Conservation (phyloP, 2,329 filamentous ascomycete genomes). For the Paraphaeosphaeria sporulosa region DNA sequence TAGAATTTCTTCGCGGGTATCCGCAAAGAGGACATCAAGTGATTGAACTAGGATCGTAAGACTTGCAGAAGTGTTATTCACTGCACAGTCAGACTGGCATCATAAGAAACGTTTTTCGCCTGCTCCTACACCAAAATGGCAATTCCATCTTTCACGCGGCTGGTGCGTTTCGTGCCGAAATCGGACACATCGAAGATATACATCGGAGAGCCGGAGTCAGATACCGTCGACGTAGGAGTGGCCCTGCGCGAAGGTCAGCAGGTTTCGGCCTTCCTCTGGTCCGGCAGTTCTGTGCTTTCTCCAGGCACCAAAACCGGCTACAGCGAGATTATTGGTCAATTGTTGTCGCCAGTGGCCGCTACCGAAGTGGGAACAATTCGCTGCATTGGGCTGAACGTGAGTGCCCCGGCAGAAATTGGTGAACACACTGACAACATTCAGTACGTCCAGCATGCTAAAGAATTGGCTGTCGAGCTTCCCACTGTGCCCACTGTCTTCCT, state of each 20-base stretch:
- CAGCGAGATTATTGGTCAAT: background rate
- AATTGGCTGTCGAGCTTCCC: background rate
- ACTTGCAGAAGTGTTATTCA: too few relatives aligned
- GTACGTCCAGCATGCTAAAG: background rate
- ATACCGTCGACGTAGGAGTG: background rate
- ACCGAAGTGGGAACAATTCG: conserved; percentile 1
- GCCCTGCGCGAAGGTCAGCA: background rate
- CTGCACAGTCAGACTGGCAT: too few relatives aligned
- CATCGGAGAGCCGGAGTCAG: conserved; percentile 5
- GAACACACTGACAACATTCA: background rate
- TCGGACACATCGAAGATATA: background rate
- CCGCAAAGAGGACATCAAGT: too few relatives aligned
- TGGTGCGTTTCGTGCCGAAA: background rate
- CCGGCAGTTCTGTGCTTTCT: background rate
- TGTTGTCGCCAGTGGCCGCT: background rate
- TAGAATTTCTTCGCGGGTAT: too few relatives aligned
- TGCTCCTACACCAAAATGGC: background rate
- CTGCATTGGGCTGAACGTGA: background rate
- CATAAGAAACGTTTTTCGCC: too few relatives aligned
- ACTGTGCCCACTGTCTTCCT: background rate
- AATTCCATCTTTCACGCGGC: conserved; percentile 4
- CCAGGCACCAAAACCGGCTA: background rate
- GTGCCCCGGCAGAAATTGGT: background rate
- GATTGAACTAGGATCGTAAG: too few relatives aligned
- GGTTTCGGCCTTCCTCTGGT: background rate